Evolutionary conservation across 176 grass and related monocot genomes (phyloP).

Genomic region (Tillandsia fasciculata): DNA sequence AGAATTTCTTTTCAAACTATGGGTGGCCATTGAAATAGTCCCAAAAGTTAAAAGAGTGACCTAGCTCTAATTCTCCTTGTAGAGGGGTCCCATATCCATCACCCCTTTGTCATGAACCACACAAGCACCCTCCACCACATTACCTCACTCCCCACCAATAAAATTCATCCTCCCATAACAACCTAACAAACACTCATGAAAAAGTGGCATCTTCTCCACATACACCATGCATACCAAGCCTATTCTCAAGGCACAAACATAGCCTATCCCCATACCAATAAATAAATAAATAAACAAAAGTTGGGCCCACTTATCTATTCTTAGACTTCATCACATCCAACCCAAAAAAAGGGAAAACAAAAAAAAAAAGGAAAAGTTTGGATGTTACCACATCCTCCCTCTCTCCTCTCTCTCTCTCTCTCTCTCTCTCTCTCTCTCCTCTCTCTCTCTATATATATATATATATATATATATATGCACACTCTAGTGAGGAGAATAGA

Average conservation of each 20-base stretch:
- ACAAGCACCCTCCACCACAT: slow-evolving; percentile 1
- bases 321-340: slow-evolving; percentile 11
- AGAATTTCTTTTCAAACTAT: too few species aligned
- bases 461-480: too few species aligned
- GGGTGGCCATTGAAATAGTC: too few species aligned
- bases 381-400: slow-evolving; percentile 1
- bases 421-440: slow-evolving; percentile 5
- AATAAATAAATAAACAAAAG: slow-evolving; percentile 5
- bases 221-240: not conserved
- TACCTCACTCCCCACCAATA: slow-evolving; percentile 11
- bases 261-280: not conserved
- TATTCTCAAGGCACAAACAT: not conserved
- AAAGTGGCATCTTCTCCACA: not conserved
- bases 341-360: slow-evolving; percentile 19
- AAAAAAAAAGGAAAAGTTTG: not conserved
- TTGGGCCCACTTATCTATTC: slow-evolving; percentile 1
- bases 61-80: too few species aligned
- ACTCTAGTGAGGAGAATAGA: too few species aligned
- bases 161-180: slow-evolving; percentile 12
- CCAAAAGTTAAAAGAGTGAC: too few species aligned
- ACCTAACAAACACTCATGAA: slow-evolving; percentile 12
- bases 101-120: too few species aligned
- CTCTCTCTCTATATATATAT: not conserved
- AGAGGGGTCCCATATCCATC: too few species aligned
- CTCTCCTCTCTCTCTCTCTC: slow-evolving; percentile 9